phyloP scores from a whole-genome alignment of 139 green algal genomes.

The Chlamydomonas schloesseri region DNA sequence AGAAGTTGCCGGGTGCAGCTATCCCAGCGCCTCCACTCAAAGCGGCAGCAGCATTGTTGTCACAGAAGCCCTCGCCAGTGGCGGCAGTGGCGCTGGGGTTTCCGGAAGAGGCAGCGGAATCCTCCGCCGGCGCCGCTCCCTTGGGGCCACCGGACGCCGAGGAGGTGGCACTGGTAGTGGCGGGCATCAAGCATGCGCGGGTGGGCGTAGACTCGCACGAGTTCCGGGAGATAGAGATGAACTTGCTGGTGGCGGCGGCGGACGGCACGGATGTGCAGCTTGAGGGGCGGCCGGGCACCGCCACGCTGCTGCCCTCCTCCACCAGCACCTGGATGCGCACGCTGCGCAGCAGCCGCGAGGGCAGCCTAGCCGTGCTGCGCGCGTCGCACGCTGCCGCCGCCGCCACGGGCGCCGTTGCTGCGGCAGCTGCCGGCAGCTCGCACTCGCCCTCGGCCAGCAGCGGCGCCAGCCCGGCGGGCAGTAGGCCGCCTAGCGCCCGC shows the following conservation, averaged over 20 bases:
- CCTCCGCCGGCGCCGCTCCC: not conserved
- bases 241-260: slow-evolving; percentile 43
- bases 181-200: slow-evolving; percentile 60
- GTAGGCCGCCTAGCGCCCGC: not conserved
- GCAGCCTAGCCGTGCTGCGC: slow-evolving; percentile 42
- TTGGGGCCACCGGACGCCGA: not conserved
- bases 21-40: no score
- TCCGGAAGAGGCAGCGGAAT: no score
- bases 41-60: no score
- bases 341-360: slow-evolving; percentile 46
- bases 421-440: not conserved
- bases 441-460: not conserved
- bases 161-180: slow-evolving; percentile 50
- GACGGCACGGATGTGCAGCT: slow-evolving; percentile 39
- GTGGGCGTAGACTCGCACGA: slow-evolving; percentile 62
- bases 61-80: no score
- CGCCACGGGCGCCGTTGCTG: not conserved
- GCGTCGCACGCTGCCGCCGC: slow-evolving; percentile 11
- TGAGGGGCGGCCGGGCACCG: slow-evolving; percentile 10
- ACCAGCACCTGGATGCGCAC: slow-evolving; percentile 48
- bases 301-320: slow-evolving; percentile 29
- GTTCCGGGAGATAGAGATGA: slow-evolving; percentile 61
- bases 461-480: slow-evolving; percentile 13
- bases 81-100: no score
- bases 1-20: no score